These are phyloP conservation scores for Pleurotus salmoneostramineus DNA, from an alignment of 768 basidiomycete genomes.

Conservation along the genomic window DNA sequence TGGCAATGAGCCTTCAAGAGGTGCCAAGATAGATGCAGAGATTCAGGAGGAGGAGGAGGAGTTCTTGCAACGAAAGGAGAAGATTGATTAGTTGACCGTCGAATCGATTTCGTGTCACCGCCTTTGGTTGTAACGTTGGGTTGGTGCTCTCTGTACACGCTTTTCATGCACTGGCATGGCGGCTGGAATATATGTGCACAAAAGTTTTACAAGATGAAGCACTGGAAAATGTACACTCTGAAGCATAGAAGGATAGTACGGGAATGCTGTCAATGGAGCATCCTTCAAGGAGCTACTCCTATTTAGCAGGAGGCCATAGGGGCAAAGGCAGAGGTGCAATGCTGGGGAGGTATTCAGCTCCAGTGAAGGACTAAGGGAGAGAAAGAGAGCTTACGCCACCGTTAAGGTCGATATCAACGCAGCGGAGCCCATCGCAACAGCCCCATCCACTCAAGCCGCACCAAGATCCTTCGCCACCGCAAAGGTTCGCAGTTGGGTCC, in stretches of 20 bases:
- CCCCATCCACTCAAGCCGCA: background rate
- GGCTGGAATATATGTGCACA: no score
- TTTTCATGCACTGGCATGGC: background rate
- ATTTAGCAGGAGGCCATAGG: background rate
- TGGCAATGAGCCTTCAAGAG: constrained; percentile 53
- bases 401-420: background rate
- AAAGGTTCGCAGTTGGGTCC: background rate
- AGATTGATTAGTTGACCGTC: background rate
- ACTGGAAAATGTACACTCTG: no score
- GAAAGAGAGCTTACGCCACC: background rate
- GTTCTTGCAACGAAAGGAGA: constrained; percentile 38
- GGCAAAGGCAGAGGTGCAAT: background rate
- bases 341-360: background rate
- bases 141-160: background rate
- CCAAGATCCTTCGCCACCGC: background rate
- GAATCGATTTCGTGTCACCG: background rate
- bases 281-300: no score
- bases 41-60: constrained; percentile 51
- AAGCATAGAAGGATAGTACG: no score
- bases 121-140: background rate
- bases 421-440: background rate
- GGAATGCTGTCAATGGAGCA: no score
- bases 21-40: constrained; percentile 56
- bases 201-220: no score
- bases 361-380: background rate